These are phyloP conservation scores for Picea sitchensis DNA, from an alignment of 75 land plant genomes.

Conservation along the genomic window DNA sequence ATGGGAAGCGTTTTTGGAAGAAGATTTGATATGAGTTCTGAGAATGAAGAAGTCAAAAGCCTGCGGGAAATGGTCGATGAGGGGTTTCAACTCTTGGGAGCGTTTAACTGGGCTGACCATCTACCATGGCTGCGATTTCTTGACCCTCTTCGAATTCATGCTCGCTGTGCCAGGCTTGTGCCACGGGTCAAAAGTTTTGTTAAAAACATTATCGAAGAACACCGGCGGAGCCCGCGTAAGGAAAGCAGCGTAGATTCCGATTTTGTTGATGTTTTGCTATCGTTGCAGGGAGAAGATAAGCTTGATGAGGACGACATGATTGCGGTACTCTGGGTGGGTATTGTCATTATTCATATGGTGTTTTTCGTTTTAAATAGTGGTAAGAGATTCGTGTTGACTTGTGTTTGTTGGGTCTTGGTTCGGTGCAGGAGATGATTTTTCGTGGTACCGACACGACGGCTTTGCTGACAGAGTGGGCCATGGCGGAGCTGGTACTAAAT, in stretches of 20 bases:
- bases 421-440: constrained; percentile 79
- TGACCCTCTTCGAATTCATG: constrained; percentile 49
- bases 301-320: constrained; percentile 69
- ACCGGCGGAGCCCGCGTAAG: constrained; percentile 9
- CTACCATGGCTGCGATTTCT: constrained; percentile 33
- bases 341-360: background rate
- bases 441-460: constrained; percentile 86
- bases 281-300: constrained; percentile 50
- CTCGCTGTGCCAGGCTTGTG: constrained; percentile 54
- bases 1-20: constrained; percentile 74
- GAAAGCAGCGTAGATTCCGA: constrained; percentile 15
- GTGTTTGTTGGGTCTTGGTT: background rate
- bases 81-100: constrained; percentile 73
- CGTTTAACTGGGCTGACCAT: constrained; percentile 74
- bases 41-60: constrained; percentile 17
- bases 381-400: background rate
- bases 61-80: constrained; percentile 54
- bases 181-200: constrained; percentile 66
- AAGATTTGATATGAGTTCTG: constrained; percentile 21
- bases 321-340: constrained; percentile 76
- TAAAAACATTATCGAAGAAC: constrained; percentile 49
- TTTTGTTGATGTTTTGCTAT: constrained; percentile 73
- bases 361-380: background rate
- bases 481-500: constrained; percentile 74
- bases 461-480: constrained; percentile 72